A percentile compares a stretch with the other conserved stretches of the same genome.
Conservation (phyloP, 2,329 filamentous ascomycete species). For the Exophiala spinifera region DNA sequence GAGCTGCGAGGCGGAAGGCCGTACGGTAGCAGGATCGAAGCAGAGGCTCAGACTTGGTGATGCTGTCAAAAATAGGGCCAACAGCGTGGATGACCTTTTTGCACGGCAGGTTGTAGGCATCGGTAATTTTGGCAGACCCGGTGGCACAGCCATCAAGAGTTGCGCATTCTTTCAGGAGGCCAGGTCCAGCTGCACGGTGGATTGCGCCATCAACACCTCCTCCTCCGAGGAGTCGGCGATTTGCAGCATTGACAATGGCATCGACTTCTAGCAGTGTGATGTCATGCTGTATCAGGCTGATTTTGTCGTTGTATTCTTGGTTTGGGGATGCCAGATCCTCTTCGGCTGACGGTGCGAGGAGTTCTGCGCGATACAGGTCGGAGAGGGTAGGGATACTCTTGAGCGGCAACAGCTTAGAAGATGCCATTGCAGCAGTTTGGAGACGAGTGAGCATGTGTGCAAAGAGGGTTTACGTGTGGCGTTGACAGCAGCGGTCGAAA, state of each 20-base stretch:
- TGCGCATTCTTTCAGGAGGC: constrained; percentile 68
- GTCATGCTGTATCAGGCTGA: constrained; percentile 70
- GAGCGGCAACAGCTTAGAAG: constrained; percentile 22
- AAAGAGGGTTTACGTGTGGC: no score
- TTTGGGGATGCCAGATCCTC: constrained; percentile 39
- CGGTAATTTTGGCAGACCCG: constrained; percentile 78
- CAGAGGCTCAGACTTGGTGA: constrained; percentile 37
- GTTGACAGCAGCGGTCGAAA: no score
- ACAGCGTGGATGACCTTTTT: constrained; percentile 85
- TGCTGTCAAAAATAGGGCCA: constrained; percentile 69
- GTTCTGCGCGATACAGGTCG: constrained; percentile 61
- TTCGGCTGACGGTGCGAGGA: constrained; percentile 38
- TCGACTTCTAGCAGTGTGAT: constrained; percentile 77
- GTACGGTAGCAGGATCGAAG: constrained; percentile 66
- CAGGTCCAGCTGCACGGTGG: constrained; percentile 72
- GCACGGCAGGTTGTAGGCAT: constrained; percentile 71
- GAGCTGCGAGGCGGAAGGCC: constrained; percentile 68
- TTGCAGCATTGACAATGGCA: constrained; percentile 92
- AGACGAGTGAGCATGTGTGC: neutral
- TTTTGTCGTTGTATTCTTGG: constrained; percentile 63
- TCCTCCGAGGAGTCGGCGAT: constrained; percentile 72
- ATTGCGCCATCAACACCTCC: constrained; percentile 91
- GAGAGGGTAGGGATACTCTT: constrained; percentile 44
- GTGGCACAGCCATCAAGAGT: constrained; percentile 69
- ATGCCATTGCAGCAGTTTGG: constrained; percentile 1